Conservation (phyloP, 1,284 basidiomycete genomes). For the Ustilago crameri region DNA sequence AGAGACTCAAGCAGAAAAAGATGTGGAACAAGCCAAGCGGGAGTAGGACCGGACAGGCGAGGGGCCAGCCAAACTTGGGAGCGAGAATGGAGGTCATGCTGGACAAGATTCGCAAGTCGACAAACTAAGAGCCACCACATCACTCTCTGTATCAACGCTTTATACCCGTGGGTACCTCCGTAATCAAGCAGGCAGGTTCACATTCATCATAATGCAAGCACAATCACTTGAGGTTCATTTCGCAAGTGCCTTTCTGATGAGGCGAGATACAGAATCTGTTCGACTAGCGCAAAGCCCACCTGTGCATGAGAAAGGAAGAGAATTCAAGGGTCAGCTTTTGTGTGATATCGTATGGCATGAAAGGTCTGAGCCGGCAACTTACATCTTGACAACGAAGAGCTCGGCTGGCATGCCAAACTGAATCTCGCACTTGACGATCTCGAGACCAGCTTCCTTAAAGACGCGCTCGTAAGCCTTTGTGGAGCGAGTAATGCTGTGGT, state of each 20-base stretch:
- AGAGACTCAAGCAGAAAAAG: conserved; percentile 52
- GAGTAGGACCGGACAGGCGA: conserved; percentile 51
- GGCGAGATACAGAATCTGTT: background rate
- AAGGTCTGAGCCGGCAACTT: conserved; percentile 7
- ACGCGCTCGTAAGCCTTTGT: conserved; percentile 64
- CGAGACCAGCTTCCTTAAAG: conserved; percentile 60
- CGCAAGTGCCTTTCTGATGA: too few species aligned
- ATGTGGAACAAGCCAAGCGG: conserved; percentile 62
- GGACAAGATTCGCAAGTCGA: conserved; percentile 57
- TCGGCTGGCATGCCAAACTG: conserved; percentile 65
- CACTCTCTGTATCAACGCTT: background rate
- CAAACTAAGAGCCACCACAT: background rate
- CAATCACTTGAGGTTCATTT: too few species aligned
- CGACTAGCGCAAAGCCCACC: conserved; percentile 32
- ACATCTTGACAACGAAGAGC: conserved; percentile 67
- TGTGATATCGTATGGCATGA: too few species aligned
- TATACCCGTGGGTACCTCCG: conserved; percentile 17
- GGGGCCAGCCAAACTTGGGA: conserved; percentile 65
- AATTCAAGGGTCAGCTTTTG: conserved; percentile 1
- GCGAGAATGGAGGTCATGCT: conserved; percentile 66
- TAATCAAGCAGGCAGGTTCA: too few species aligned
- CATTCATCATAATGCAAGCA: too few species aligned
- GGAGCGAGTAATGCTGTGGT: conserved; percentile 65
- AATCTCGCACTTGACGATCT: conserved; percentile 57
- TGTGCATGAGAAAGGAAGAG: background rate